These are phyloP conservation scores for Ustilago cynodontis DNA, from an alignment of 1,284 basidiomycete species.

Conservation along the genomic window DNA sequence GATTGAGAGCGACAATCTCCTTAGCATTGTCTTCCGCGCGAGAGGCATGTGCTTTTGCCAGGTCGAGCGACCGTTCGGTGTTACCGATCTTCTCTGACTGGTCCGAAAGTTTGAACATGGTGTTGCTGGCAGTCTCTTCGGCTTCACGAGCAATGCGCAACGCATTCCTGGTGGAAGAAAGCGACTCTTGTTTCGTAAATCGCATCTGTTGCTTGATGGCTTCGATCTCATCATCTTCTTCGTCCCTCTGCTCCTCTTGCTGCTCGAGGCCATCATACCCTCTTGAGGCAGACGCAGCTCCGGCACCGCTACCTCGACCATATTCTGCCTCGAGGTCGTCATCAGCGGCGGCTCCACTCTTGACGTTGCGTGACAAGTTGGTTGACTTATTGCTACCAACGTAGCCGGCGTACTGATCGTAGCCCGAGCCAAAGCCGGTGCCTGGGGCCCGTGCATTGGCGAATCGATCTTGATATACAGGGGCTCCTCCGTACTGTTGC, in stretches of 20 bases:
- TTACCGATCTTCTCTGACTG: slow-evolving; percentile 83
- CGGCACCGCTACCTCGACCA: slow-evolving; percentile 49
- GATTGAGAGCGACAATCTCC: slow-evolving; percentile 92
- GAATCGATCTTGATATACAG: slow-evolving; percentile 44
- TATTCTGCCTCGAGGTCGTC: slow-evolving; percentile 67
- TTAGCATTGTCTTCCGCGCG: slow-evolving; percentile 93
- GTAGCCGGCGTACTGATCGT: slow-evolving; percentile 46
- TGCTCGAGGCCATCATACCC: slow-evolving; percentile 55
- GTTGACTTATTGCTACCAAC: slow-evolving; percentile 24
- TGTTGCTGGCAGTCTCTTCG: slow-evolving; percentile 92
- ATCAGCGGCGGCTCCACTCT: slow-evolving; percentile 25
- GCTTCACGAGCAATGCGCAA: slow-evolving; percentile 91
- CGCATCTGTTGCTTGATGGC: slow-evolving; percentile 94
- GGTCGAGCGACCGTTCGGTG: slow-evolving; percentile 94
- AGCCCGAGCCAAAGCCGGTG: slow-evolving; percentile 50
- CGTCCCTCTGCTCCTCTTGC: slow-evolving; percentile 73
- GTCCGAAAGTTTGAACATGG: slow-evolving; percentile 86
- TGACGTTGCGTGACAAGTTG: slow-evolving; percentile 32
- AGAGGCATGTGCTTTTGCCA: slow-evolving; percentile 87
- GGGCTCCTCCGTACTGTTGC: slow-evolving; percentile 30
- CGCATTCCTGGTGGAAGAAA: slow-evolving; percentile 90
- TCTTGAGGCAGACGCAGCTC: slow-evolving; percentile 7
- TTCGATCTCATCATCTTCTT: slow-evolving; percentile 95
- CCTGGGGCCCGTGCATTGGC: slow-evolving; percentile 53
- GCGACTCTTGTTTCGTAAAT: slow-evolving; percentile 91